Evolutionary conservation across 805 yeast species (phyloP).

Genomic region (Maudiozyma barnettii): DNA sequence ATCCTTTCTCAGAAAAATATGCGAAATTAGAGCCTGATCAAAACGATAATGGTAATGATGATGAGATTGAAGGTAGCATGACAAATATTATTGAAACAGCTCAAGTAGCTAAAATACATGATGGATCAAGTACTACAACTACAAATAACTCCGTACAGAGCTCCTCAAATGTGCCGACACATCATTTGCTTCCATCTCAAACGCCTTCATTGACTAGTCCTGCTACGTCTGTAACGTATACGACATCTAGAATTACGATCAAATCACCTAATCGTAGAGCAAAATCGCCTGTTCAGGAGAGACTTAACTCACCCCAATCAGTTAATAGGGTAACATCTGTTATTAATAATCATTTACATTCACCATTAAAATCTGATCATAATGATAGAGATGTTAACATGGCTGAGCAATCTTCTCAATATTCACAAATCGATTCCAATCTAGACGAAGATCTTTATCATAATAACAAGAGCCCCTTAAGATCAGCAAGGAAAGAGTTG

Average conservation of each 20-base stretch:
- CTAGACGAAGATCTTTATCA: background rate
- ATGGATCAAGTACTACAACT: background rate
- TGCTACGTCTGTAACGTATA: constrained; percentile 29
- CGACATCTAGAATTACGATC: constrained; percentile 30
- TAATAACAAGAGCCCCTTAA: background rate
- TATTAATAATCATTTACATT: constrained; percentile 27
- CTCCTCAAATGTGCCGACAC: background rate
- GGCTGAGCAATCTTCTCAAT: constrained; percentile 1
- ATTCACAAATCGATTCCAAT: background rate
- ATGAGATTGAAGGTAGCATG: background rate
- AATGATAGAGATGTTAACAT: constrained; percentile 4
- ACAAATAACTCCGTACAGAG: background rate
- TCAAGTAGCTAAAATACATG: background rate
- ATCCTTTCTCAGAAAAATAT: background rate
- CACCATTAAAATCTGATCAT: constrained; percentile 19
- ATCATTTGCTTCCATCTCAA: background rate
- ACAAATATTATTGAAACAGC: background rate
- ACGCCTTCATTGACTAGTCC: constrained; percentile 18
- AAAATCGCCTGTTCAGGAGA: constrained; percentile 8
- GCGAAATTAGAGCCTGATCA: background rate
- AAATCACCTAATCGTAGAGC: constrained; percentile 19
- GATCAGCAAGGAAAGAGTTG: background rate
- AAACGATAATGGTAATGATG: background rate
- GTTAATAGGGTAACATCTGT: constrained; percentile 26
- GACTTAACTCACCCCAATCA: constrained; percentile 14